These are phyloP conservation scores for Boletus subparvulus DNA, from an alignment of 768 basidiomycete species.

Conservation along the genomic window DNA sequence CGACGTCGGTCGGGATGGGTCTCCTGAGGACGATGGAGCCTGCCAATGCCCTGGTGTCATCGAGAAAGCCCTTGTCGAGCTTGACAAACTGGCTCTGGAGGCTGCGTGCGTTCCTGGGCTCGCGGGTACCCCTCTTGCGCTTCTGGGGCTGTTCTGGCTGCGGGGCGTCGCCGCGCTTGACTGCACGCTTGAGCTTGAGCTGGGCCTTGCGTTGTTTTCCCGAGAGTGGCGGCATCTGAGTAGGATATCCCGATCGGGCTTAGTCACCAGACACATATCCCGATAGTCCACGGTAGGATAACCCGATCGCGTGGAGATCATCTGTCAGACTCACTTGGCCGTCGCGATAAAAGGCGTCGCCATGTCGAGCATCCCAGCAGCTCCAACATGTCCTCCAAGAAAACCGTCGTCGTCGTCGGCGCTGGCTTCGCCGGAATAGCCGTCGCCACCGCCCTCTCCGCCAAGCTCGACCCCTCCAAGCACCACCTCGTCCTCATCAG, in stretches of 20 bases:
- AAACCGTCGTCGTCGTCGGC: conserved; percentile 55
- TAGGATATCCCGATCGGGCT: neutral
- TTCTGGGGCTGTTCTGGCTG: conserved; percentile 23
- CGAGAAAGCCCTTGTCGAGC: conserved; percentile 58
- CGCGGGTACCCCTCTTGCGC: conserved; percentile 9
- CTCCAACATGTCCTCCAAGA: conserved; percentile 16
- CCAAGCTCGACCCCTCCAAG: conserved; percentile 45
- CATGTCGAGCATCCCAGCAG: neutral
- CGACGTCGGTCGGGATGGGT: conserved; percentile 48
- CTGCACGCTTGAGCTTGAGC: conserved; percentile 74
- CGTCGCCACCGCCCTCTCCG: conserved; percentile 47
- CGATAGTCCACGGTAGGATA: no score
- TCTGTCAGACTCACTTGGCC: no score
- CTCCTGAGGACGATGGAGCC: conserved; percentile 51
- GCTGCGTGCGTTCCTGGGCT: conserved; percentile 36
- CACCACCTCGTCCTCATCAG: conserved; percentile 57
- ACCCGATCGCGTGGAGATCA: no score
- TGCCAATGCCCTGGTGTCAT: conserved; percentile 56
- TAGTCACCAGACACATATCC: no score
- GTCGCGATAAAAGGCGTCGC: neutral
- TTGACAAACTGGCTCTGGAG: conserved; percentile 73
- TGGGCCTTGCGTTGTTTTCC: conserved; percentile 70
- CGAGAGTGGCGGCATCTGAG: conserved; percentile 37
- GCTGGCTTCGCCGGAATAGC: conserved; percentile 49
- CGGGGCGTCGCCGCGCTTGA: conserved; percentile 72